phyloP scores from a whole-genome alignment of 257 asterid species.

The Henckelia pumila region DNA sequence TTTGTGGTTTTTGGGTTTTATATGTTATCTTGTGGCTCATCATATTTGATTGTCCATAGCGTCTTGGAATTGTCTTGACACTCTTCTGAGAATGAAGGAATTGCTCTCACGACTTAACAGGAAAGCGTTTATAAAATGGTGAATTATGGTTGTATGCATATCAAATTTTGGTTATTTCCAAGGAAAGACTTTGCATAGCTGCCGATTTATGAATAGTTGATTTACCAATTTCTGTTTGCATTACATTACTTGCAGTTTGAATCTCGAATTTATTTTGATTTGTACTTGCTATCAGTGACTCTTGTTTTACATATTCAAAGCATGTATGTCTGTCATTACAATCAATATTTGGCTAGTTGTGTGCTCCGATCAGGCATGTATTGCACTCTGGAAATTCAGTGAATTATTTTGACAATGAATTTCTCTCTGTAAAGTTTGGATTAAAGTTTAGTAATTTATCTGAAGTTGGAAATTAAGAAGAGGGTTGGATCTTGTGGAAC shows the following conservation, averaged over 20 bases:
- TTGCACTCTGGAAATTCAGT: slow-evolving; percentile 2
- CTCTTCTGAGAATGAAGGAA: not conserved
- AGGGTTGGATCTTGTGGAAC: slow-evolving; percentile 7
- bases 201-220: not conserved
- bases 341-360: not conserved
- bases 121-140: not conserved
- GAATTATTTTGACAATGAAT: slow-evolving; percentile 1
- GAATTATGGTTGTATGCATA: not conserved
- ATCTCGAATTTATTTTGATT: no score
- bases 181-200: not conserved
- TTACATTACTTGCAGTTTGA: not conserved
- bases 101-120: not conserved
- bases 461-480: slow-evolving; percentile 13
- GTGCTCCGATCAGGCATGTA: slow-evolving; percentile 6
- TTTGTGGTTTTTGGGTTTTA: not conserved
- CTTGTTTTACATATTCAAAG: not conserved
- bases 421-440: not conserved
- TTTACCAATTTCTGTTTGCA: no score
- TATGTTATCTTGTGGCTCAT: not conserved
- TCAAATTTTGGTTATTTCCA: no score
- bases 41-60: not conserved
- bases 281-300: not conserved
- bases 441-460: not conserved
- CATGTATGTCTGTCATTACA: slow-evolving; percentile 9
- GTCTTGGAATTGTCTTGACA: not conserved